Conservation (phyloP, 2,329 filamentous ascomycete species). For the Dichotomopilus funicola region DNA sequence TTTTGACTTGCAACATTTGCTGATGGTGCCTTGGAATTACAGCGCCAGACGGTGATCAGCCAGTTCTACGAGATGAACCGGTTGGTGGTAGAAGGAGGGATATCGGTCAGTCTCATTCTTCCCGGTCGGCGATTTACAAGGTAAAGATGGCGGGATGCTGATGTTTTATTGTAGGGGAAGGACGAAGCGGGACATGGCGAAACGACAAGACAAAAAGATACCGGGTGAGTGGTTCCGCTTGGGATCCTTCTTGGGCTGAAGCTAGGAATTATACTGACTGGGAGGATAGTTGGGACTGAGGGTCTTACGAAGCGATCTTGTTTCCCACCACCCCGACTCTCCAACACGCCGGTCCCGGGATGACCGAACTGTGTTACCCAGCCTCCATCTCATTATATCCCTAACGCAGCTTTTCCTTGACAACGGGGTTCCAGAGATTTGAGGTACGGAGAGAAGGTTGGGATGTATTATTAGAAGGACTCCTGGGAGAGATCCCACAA, state of each 20-base stretch:
- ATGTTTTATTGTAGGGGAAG: constrained; percentile 49
- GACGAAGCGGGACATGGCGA: constrained; percentile 59
- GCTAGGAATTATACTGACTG: background rate
- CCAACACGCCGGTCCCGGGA: background rate
- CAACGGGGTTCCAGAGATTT: no score
- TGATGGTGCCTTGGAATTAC: constrained; percentile 18
- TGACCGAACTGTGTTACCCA: background rate
- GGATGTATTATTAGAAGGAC: no score
- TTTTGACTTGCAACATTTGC: no score
- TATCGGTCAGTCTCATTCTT: constrained; percentile 53
- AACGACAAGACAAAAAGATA: constrained; percentile 70
- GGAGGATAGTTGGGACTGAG: constrained; percentile 14
- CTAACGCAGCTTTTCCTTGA: background rate
- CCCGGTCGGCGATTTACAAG: background rate
- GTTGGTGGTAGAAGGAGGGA: constrained; percentile 85
- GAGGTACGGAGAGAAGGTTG: no score
- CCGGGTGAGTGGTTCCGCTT: constrained; percentile 51
- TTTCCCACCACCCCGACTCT: background rate
- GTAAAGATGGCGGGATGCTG: constrained; percentile 1
- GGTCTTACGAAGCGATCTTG: background rate
- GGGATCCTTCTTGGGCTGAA: background rate
- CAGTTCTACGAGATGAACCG: constrained; percentile 90
- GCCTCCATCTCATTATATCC: background rate
- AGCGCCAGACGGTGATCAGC: constrained; percentile 93
- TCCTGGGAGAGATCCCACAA: no score